phyloP scores from a whole-genome alignment of 2,329 filamentous ascomycete species.

The Thermoascus crustaceus region DNA sequence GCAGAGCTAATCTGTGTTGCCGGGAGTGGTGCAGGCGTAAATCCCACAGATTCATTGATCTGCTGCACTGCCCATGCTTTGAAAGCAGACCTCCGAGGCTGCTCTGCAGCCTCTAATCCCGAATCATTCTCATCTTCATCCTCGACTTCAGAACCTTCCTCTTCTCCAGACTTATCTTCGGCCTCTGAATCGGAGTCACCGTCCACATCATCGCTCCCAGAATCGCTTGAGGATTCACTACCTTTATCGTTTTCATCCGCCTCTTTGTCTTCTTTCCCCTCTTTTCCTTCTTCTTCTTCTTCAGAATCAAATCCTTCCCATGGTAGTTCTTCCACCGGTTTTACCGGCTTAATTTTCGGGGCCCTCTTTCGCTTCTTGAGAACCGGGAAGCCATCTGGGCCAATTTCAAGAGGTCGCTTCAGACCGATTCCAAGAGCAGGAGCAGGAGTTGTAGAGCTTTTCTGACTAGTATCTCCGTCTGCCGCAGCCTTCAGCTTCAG shows the following conservation, averaged over 20 bases:
- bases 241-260: slow-evolving; percentile 32
- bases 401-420: slow-evolving; percentile 76
- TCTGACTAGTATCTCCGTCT: slow-evolving; percentile 46
- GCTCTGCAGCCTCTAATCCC: slow-evolving; percentile 9
- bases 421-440: slow-evolving; percentile 59
- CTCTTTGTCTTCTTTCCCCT: slow-evolving; percentile 26
- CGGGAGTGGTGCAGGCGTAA: slow-evolving; percentile 41
- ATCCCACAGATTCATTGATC: slow-evolving; percentile 74
- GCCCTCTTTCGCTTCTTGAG: slow-evolving; percentile 72
- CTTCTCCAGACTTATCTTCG: slow-evolving; percentile 27
- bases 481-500: slow-evolving; percentile 16
- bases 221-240: slow-evolving; percentile 1
- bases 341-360: slow-evolving; percentile 42
- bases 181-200: slow-evolving; percentile 14
- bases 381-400: slow-evolving; percentile 69
- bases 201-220: slow-evolving; percentile 11
- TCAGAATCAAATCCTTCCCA: slow-evolving; percentile 40
- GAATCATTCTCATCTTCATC: slow-evolving; percentile 15
- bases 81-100: slow-evolving; percentile 58
- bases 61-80: slow-evolving; percentile 87
- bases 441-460: slow-evolving; percentile 14
- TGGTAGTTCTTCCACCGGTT: slow-evolving; percentile 29
- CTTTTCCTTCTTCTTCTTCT: slow-evolving; percentile 14
- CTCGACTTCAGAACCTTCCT: slow-evolving; percentile 18
- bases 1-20: slow-evolving; percentile 14